Evolutionary conservation across 352 stramenopile species (phyloP).

Genomic region (Globisporangium acanthophoron): DNA sequence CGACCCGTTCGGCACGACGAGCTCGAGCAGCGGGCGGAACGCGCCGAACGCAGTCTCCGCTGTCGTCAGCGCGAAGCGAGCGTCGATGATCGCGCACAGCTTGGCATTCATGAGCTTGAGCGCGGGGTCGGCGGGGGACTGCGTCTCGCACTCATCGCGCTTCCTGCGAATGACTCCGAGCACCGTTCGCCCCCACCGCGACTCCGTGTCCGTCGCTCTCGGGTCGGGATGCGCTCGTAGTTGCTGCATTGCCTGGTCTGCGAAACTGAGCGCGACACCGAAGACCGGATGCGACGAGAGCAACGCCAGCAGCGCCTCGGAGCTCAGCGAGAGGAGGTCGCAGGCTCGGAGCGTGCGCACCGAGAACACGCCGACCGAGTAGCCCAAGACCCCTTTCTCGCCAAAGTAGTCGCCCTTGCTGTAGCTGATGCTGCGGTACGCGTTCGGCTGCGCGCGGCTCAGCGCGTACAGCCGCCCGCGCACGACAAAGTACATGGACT

Average conservation of each 20-base stretch:
- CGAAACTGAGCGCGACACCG: slow-evolving; percentile 37
- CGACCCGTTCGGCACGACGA: slow-evolving; percentile 50
- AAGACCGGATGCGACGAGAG: slow-evolving; percentile 37
- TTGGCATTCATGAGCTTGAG: slow-evolving; percentile 18
- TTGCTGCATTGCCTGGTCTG: slow-evolving; percentile 17
- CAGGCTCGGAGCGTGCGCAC: slow-evolving; percentile 49
- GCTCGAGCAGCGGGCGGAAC: slow-evolving; percentile 40
- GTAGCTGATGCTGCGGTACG: slow-evolving; percentile 22
- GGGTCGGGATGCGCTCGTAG: slow-evolving; percentile 14
- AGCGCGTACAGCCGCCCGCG: slow-evolving; percentile 32
- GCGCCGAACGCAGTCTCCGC: slow-evolving; percentile 25
- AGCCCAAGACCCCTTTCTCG: slow-evolving; percentile 45
- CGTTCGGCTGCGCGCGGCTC: slow-evolving; percentile 20
- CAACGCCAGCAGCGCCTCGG: slow-evolving; percentile 34
- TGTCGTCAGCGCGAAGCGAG: slow-evolving; percentile 22
- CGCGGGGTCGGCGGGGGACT: not conserved
- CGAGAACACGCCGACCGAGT: slow-evolving; percentile 39
- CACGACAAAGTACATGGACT: slow-evolving; percentile 70
- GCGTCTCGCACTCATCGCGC: slow-evolving; percentile 11
- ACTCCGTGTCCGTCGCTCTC: slow-evolving; percentile 21
- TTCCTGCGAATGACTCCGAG: slow-evolving; percentile 30
- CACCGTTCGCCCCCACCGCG: slow-evolving; percentile 34
- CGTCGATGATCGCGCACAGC: slow-evolving; percentile 19
- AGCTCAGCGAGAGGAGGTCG: slow-evolving; percentile 45
- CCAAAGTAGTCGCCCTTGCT: slow-evolving; percentile 57